A percentile compares a stretch with the other conserved stretches of the same genome.
phyloP scores from a whole-genome alignment of 164 flowering plant species.

The Umbilicus rupestris region DNA sequence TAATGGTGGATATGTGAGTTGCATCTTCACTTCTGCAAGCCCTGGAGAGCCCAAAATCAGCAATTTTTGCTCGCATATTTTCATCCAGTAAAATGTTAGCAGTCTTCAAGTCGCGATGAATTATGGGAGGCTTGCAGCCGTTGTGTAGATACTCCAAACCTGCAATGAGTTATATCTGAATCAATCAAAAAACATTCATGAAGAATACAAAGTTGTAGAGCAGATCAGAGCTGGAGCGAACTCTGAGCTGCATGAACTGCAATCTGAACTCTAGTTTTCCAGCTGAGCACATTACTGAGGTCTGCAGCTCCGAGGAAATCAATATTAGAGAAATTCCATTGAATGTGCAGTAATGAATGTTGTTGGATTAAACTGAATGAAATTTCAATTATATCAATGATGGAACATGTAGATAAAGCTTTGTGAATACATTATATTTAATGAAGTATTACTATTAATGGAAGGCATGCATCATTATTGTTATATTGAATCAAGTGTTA shows the following conservation, averaged over 20 bases:
- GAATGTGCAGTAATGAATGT: background rate
- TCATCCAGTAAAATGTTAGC: constrained; percentile 25
- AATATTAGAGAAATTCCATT: background rate
- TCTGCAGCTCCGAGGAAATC: background rate
- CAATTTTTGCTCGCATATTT: constrained; percentile 19
- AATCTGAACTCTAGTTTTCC: constrained; percentile 26
- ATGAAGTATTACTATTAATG: no score
- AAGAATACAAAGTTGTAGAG: background rate
- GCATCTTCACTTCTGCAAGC: constrained; percentile 11
- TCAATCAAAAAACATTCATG: background rate
- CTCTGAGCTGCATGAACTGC: constrained; percentile 36
- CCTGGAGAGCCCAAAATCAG: constrained; percentile 30
- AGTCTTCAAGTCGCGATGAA: constrained; percentile 26
- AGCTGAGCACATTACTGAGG: constrained; percentile 8
- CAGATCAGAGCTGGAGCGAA: background rate
- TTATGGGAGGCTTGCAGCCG: constrained; percentile 22
- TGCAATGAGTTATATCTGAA: background rate
- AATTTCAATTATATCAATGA: no score
- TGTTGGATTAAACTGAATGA: no score
- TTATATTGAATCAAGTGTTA: no score
- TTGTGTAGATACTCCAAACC: constrained; percentile 30
- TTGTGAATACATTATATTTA: no score
- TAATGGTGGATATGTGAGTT: constrained; percentile 14
- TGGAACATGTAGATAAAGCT: no score
- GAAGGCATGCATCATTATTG: no score